These are phyloP conservation scores for Phytophthora cryptogea DNA, from an alignment of 352 stramenopile genomes.

Conservation along the genomic window DNA sequence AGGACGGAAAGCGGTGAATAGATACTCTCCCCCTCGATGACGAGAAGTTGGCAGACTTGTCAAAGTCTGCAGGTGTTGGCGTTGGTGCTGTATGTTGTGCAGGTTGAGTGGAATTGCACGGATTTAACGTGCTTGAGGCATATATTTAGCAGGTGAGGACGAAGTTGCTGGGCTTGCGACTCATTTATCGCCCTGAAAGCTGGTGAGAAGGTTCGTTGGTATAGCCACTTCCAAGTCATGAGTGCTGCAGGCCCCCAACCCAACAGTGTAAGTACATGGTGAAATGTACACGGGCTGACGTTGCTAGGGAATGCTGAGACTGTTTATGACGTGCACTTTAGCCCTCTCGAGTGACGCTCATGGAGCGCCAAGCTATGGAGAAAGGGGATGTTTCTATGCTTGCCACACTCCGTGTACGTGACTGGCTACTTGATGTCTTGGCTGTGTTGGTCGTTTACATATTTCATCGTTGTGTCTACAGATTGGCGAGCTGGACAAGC, in stretches of 20 bases:
- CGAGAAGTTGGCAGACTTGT: slow-evolving; percentile 4
- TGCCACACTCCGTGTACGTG: slow-evolving; percentile 61
- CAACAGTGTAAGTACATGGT: slow-evolving; percentile 34
- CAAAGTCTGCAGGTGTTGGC: background rate
- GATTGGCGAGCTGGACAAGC: slow-evolving; percentile 76
- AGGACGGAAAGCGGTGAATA: slow-evolving; percentile 38
- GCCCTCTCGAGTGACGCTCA: slow-evolving; percentile 60
- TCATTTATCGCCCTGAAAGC: slow-evolving; percentile 1
- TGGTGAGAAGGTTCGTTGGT: background rate
- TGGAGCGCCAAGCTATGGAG: slow-evolving; percentile 71
- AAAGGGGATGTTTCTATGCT: slow-evolving; percentile 79
- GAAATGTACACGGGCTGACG: background rate
- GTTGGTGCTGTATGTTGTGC: slow-evolving; percentile 8
- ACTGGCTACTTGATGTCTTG: background rate
- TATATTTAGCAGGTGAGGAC: slow-evolving; percentile 34
- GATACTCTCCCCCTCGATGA: slow-evolving; percentile 28
- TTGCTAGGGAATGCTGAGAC: background rate
- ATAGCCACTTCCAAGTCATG: slow-evolving; percentile 47
- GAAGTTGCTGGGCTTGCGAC: background rate
- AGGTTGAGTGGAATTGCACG: slow-evolving; percentile 3
- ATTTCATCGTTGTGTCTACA: slow-evolving; percentile 16
- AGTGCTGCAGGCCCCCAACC: slow-evolving; percentile 56
- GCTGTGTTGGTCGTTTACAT: background rate
- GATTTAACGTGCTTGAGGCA: slow-evolving; percentile 7
- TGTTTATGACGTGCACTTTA: slow-evolving; percentile 17